These are phyloP conservation scores for Tricholoma flavovirens DNA, from an alignment of 768 basidiomycete species.

Conservation along the genomic window DNA sequence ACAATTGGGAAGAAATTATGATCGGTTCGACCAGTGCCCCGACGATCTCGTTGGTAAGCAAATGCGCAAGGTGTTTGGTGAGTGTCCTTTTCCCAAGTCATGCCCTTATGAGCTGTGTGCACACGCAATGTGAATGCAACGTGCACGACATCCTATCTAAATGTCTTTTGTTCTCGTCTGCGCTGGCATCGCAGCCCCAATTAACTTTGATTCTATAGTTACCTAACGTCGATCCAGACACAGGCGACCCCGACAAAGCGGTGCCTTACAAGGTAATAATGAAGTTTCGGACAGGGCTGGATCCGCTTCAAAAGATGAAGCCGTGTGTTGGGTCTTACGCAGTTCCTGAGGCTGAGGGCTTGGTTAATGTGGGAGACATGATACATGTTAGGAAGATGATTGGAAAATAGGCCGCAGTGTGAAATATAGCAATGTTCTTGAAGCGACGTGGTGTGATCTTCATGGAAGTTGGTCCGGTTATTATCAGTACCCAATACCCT, in stretches of 20 bases:
- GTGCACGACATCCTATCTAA: no score
- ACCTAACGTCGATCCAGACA: slow-evolving; percentile 66
- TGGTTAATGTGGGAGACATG: slow-evolving; percentile 55
- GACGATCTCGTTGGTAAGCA: slow-evolving; percentile 55
- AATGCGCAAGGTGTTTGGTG: slow-evolving; percentile 70
- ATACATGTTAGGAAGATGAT: slow-evolving; percentile 43
- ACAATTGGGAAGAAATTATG: slow-evolving; percentile 56
- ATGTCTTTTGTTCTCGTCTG: neutral
- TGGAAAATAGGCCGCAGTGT: neutral
- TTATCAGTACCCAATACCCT: no score
- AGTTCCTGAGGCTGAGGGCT: slow-evolving; percentile 31
- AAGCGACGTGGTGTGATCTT: no score
- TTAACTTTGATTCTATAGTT: slow-evolving; percentile 35
- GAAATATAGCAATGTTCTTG: no score
- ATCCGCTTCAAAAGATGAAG: slow-evolving; percentile 36
- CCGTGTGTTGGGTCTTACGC: no score
- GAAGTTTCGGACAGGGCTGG: slow-evolving; percentile 62
- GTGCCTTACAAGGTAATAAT: slow-evolving; percentile 73
- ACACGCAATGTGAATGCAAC: no score
- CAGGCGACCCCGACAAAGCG: slow-evolving; percentile 59
- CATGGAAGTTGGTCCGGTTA: no score
- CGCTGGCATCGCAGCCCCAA: neutral
- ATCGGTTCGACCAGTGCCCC: slow-evolving; percentile 39
- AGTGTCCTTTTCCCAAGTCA: slow-evolving; percentile 20
- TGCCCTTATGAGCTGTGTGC: no score